These are phyloP conservation scores for Parathielavia appendiculata DNA, from an alignment of 495 filamentous ascomycete species.

Conservation along the genomic window DNA sequence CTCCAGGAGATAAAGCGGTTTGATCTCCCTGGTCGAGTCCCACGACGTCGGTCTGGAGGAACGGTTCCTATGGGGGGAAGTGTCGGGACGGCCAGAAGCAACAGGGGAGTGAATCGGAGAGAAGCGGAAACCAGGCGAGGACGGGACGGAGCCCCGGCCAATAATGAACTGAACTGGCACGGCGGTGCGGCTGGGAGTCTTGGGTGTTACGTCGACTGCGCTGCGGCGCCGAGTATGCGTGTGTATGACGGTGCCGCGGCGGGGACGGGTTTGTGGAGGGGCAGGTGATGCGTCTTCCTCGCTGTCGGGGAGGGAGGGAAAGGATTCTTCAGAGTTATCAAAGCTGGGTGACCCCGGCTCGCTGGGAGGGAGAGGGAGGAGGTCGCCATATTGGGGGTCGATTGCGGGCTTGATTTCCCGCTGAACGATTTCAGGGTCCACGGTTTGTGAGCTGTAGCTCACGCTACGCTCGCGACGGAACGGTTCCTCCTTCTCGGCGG, in stretches of 20 bases:
- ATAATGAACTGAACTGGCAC: constrained; percentile 47
- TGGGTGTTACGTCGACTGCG: constrained; percentile 37
- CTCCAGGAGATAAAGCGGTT: constrained; percentile 48
- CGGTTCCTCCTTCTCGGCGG: constrained; percentile 24
- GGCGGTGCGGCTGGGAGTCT: constrained; percentile 47
- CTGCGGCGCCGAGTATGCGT: constrained; percentile 38
- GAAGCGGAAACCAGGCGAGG: constrained; percentile 34
- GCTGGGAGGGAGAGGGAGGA: constrained; percentile 52
- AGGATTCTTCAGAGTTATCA: constrained; percentile 26
- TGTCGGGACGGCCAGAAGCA: constrained; percentile 18
- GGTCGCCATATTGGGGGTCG: constrained; percentile 52
- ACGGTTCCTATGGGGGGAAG: constrained; percentile 26
- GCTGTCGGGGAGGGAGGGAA: constrained; percentile 49
- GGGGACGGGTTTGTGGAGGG: constrained; percentile 35
- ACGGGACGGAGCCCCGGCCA: constrained; percentile 41
- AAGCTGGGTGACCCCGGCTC: constrained; percentile 41
- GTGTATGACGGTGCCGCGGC: constrained; percentile 22
- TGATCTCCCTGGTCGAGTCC: constrained; percentile 46
- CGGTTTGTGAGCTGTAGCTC: constrained; percentile 33
- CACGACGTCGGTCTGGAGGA: constrained; percentile 44
- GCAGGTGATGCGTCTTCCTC: constrained; percentile 45
- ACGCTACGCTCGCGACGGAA: constrained; percentile 23
- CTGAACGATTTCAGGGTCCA: constrained; percentile 46
- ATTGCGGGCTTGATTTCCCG: constrained; percentile 52
- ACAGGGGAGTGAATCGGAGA: constrained; percentile 40